Evolutionary conservation across 495 filamentous ascomycete species (phyloP).

Genomic region (Neurospora tetraspora): DNA sequence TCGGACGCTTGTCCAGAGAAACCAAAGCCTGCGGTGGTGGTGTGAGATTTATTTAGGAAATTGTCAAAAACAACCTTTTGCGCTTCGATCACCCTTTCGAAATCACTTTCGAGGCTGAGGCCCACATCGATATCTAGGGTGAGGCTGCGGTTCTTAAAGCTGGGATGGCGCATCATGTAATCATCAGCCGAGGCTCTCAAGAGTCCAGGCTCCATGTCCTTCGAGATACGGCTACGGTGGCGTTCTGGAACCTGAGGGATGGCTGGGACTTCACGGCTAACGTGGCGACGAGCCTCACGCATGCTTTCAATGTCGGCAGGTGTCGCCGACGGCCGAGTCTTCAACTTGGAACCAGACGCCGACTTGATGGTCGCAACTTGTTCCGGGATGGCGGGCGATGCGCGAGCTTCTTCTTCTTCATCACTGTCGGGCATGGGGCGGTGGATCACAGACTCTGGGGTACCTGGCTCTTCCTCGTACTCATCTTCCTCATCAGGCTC

Average conservation of each 20-base stretch:
- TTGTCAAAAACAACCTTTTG: constrained; percentile 81
- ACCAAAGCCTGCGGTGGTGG: neutral
- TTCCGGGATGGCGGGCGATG: constrained; percentile 63
- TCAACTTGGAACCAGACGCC: constrained; percentile 75
- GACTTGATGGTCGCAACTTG: constrained; percentile 78
- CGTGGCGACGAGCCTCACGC: constrained; percentile 75
- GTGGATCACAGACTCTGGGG: constrained; percentile 90
- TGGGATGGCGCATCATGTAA: constrained; percentile 40
- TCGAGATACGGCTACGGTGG: constrained; percentile 42
- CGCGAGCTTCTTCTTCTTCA: constrained; percentile 32
- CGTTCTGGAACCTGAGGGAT: constrained; percentile 53
- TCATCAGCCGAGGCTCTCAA: constrained; percentile 18
- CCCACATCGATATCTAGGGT: constrained; percentile 74
- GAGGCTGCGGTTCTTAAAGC: constrained; percentile 47
- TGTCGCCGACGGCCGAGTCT: constrained; percentile 79
- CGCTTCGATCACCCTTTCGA: constrained; percentile 88
- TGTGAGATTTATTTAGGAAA: constrained; percentile 17
- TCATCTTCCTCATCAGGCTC: constrained; percentile 41
- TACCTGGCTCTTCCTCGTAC: constrained; percentile 55
- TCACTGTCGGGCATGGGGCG: constrained; percentile 50
- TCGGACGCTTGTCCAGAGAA: neutral
- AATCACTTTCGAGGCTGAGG: constrained; percentile 80
- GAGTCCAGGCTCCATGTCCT: constrained; percentile 30
- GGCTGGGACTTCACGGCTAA: constrained; percentile 60
- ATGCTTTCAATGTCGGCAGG: constrained; percentile 78